Base-by-base conservation (phyloP, 257 asterid genomes). In the Solanum tacnaense region DNA sequence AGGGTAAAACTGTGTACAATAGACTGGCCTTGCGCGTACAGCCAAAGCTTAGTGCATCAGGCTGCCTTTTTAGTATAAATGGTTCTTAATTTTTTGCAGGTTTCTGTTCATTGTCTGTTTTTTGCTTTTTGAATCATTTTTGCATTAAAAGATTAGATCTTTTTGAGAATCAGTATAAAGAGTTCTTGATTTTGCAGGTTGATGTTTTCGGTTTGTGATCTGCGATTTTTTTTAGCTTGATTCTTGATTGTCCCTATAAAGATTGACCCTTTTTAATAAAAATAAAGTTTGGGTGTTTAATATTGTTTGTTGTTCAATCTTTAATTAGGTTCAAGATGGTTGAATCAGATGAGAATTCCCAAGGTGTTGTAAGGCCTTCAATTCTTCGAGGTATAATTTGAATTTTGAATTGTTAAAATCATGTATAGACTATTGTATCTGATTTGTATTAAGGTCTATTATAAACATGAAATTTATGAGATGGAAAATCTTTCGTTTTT, bases 331-430 rank as follows among this genome's bases (percentile, higher is more conserved):
- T 87, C 88, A 91, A 91, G 89, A 95, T 93, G 98, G 93, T 34
- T 74, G 91, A 95, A 94, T 91, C 98, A 62, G 90, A 94, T 67
- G 99, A 96, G 93, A 96, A 94, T 88, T 84, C 9, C 73, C 83
- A 85, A 27, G 90, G 88, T 49, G 88, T 91, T 89, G 91, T 86
- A 89, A 92, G 92, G 93, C 89, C 94, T 71, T 90, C 95, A 86
- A 93, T 89, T 87, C 84, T 84, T 93, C 97, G 92, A 88, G 93
- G 94, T 92, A 29, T 78, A n/a, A 9, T 23, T 38, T 62, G 46
- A 65, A 79, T 67, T 75, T 73, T 38, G 56, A 41, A 11, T n/a
- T 9, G 84, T n/a, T 70, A 52, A 41, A 78, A 39, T 78, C 34
- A n/a, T 76, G 16, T 78, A 25, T 41, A 41, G 23, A 3, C 25